Evolutionary conservation across 2,329 filamentous ascomycete species (phyloP).

Genomic region (Huntiella omanensis): DNA sequence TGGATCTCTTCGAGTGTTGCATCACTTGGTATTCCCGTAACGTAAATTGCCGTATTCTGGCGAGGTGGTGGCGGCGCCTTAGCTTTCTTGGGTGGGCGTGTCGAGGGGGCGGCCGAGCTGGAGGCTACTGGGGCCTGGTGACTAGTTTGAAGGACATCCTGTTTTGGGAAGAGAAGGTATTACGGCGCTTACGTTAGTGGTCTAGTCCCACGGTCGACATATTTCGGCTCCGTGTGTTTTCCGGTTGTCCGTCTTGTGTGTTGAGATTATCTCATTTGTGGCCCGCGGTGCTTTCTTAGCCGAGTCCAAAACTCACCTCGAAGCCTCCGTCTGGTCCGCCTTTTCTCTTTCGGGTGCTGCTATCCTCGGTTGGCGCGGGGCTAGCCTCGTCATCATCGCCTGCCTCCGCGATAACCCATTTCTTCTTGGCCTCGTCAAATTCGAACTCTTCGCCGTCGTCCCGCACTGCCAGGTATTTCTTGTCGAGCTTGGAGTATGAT

Average conservation of each 20-base stretch:
- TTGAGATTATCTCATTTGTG: no score
- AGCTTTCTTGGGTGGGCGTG: constrained; percentile 25
- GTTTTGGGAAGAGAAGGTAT: no score
- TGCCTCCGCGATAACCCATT: constrained; percentile 47
- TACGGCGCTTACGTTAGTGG: no score
- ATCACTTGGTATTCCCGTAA: constrained; percentile 70
- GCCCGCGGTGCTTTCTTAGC: constrained; percentile 22
- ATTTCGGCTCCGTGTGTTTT: background rate
- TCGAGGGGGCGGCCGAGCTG: background rate
- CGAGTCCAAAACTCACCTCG: background rate
- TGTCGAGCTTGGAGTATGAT: constrained; percentile 67
- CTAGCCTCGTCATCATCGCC: constrained; percentile 19
- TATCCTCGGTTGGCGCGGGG: background rate
- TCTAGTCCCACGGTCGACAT: background rate
- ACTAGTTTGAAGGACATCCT: background rate
- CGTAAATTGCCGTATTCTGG: constrained; percentile 80
- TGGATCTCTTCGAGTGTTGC: constrained; percentile 64
- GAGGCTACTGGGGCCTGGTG: background rate
- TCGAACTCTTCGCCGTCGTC: constrained; percentile 74
- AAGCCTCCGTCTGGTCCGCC: background rate
- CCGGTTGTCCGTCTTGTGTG: no score
- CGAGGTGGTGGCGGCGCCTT: constrained; percentile 31
- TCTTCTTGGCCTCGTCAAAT: constrained; percentile 50
- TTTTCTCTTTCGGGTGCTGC: background rate
- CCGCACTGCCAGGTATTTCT: constrained; percentile 68